Conservation (phyloP, 345 rosid species). For the Eucalyptus erythrocorys region DNA sequence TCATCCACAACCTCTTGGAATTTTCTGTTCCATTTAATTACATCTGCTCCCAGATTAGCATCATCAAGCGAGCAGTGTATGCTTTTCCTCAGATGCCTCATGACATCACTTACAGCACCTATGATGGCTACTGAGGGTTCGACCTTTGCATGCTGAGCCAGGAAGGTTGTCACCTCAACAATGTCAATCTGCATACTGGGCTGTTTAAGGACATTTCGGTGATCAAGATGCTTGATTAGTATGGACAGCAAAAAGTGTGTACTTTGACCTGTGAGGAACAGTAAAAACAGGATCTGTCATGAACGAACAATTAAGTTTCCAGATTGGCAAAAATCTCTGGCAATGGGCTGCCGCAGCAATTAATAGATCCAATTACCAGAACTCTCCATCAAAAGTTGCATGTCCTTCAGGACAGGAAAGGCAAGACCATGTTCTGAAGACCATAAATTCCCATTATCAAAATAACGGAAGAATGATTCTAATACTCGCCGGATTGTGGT, state of each 20-base stretch:
- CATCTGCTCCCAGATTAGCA: slow-evolving; percentile 45
- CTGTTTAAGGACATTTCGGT: slow-evolving; percentile 73
- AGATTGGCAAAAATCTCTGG: background rate
- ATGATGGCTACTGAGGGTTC: slow-evolving; percentile 70
- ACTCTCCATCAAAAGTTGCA: slow-evolving; percentile 74
- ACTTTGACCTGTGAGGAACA: slow-evolving; percentile 49
- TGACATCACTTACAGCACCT: slow-evolving; percentile 68
- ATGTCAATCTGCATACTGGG: slow-evolving; percentile 74
- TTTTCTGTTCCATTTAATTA: slow-evolving; percentile 43
- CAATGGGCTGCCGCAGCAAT: background rate
- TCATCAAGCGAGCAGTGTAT: slow-evolving; percentile 77
- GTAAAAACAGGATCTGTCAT: background rate
- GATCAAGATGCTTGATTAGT: slow-evolving; percentile 93
- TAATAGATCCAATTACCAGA: slow-evolving; percentile 32
- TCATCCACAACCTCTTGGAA: slow-evolving; percentile 69
- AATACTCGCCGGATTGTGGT: slow-evolving; percentile 80
- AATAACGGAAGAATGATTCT: slow-evolving; percentile 86
- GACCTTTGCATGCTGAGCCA: slow-evolving; percentile 56
- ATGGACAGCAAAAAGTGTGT: slow-evolving; percentile 77
- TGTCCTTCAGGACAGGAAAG: slow-evolving; percentile 69
- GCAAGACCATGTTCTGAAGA: slow-evolving; percentile 74
- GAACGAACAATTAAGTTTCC: background rate
- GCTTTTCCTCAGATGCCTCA: slow-evolving; percentile 88
- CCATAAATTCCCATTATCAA: slow-evolving; percentile 67
- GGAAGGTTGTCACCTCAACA: slow-evolving; percentile 60